These are phyloP conservation scores for Xylaria sp. DNA, from an alignment of 2,329 filamentous ascomycete genomes.

Conservation along the genomic window DNA sequence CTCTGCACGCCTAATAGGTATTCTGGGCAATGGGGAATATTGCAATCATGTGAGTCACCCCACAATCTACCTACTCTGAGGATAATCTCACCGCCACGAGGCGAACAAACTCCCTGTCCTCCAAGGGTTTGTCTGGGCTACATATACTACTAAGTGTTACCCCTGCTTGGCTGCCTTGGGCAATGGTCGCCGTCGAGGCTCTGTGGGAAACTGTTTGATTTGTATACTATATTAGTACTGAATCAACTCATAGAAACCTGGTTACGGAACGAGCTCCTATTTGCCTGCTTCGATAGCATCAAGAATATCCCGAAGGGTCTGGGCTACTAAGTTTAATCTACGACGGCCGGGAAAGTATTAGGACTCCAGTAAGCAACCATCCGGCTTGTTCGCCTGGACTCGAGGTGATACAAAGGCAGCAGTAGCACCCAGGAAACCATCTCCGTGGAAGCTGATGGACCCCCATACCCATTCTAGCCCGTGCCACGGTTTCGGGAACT, in stretches of 20 bases:
- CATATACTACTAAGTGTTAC: background rate
- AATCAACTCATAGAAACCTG: background rate
- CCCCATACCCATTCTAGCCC: conserved; percentile 1
- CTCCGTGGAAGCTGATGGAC: conserved; percentile 8
- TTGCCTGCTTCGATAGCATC: background rate
- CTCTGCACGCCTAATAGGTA: background rate
- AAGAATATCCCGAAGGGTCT: background rate
- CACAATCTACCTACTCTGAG: background rate
- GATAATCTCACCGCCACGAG: conserved; percentile 12
- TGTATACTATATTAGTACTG: background rate
- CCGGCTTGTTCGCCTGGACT: conserved; percentile 23
- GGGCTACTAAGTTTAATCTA: background rate
- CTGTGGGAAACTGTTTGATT: background rate
- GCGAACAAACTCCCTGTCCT: conserved; percentile 8
- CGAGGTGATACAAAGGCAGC: conserved; percentile 29
- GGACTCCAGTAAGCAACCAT: conserved; percentile 10
- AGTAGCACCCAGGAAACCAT: conserved; percentile 24
- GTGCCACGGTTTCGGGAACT: conserved; percentile 4
- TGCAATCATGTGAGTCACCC: background rate
- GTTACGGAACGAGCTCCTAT: background rate
- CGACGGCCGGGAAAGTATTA: background rate
- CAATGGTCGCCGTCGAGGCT: background rate
- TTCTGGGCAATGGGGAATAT: background rate
- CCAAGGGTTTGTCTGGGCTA: background rate
- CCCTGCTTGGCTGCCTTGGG: conserved; percentile 3